These are phyloP conservation scores for Aaosphaeria arxii DNA, from an alignment of 2,329 filamentous ascomycete species.

Conservation along the genomic window DNA sequence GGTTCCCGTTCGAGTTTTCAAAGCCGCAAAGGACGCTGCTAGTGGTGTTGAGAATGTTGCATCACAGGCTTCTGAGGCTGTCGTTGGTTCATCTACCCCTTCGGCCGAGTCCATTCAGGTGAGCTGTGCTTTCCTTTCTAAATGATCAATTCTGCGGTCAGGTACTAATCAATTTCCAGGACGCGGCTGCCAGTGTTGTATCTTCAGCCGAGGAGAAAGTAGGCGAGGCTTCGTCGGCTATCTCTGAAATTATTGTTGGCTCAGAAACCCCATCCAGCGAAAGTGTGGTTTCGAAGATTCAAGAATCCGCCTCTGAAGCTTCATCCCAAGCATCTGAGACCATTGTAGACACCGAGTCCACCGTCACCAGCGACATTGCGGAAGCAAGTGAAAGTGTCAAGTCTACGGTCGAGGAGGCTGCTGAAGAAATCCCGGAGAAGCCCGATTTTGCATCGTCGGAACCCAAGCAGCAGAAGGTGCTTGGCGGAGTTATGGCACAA, in stretches of 20 bases:
- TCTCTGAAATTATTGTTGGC: slow-evolving; percentile 13
- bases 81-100: slow-evolving; percentile 28
- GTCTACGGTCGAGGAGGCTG: slow-evolving; percentile 14
- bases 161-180: background rate
- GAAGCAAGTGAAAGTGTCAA: slow-evolving; percentile 14
- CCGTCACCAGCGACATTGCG: slow-evolving; percentile 13
- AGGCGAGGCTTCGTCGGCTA: slow-evolving; percentile 25
- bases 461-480: slow-evolving; percentile 47
- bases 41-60: slow-evolving; percentile 36
- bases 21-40: slow-evolving; percentile 42
- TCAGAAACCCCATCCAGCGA: slow-evolving; percentile 6
- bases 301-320: slow-evolving; percentile 32
- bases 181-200: slow-evolving; percentile 17
- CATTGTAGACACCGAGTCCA: slow-evolving; percentile 10
- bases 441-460: slow-evolving; percentile 24
- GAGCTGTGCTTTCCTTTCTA: no score
- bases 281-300: slow-evolving; percentile 29
- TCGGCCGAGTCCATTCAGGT: slow-evolving; percentile 13
- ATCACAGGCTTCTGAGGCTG: slow-evolving; percentile 35
- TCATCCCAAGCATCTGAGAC: slow-evolving; percentile 30
- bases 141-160: no score
- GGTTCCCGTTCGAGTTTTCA: slow-evolving; percentile 56
- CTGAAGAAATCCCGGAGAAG: slow-evolving; percentile 17
- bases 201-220: slow-evolving; percentile 38
- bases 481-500: slow-evolving; percentile 54